Conservation (phyloP, 768 basidiomycete genomes). For the Kwoniella sp. region DNA sequence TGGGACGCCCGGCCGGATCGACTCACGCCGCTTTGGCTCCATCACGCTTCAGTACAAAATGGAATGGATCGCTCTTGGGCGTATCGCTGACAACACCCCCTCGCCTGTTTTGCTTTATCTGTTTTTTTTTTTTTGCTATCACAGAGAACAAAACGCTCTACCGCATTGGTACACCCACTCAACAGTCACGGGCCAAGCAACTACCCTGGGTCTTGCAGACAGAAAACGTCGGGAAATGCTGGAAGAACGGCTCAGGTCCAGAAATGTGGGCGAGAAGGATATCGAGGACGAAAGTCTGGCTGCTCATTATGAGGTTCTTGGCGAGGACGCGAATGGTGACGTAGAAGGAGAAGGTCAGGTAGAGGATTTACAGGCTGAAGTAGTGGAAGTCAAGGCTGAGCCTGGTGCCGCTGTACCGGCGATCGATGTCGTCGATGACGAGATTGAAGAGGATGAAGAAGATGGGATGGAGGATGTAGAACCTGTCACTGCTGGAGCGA, state of each 20-base stretch:
- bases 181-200: conserved; percentile 89
- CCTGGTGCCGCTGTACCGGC: not conserved
- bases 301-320: conserved; percentile 25
- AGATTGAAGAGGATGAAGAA: conserved; percentile 30
- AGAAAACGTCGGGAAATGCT: conserved; percentile 14
- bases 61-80: too few relatives aligned
- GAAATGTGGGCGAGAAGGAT: conserved; percentile 34
- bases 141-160: conserved; percentile 77
- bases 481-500: not conserved
- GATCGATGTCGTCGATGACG: conserved; percentile 10
- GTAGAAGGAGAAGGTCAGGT: conserved; percentile 1
- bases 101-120: not conserved
- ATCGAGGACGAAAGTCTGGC: conserved; percentile 23
- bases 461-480: conserved; percentile 31
- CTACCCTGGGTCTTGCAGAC: conserved; percentile 69
- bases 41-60: too few relatives aligned
- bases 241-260: conserved; percentile 9
- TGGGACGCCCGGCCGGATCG: too few relatives aligned
- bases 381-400: conserved; percentile 13
- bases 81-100: conserved; percentile 27
- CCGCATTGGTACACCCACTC: conserved; percentile 95
- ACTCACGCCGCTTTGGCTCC: too few relatives aligned
- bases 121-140: too few relatives aligned
- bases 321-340: conserved; percentile 15
- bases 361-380: not conserved